Conservation (phyloP, 2,329 filamentous ascomycete species). For the Arthroderma uncinatum region DNA sequence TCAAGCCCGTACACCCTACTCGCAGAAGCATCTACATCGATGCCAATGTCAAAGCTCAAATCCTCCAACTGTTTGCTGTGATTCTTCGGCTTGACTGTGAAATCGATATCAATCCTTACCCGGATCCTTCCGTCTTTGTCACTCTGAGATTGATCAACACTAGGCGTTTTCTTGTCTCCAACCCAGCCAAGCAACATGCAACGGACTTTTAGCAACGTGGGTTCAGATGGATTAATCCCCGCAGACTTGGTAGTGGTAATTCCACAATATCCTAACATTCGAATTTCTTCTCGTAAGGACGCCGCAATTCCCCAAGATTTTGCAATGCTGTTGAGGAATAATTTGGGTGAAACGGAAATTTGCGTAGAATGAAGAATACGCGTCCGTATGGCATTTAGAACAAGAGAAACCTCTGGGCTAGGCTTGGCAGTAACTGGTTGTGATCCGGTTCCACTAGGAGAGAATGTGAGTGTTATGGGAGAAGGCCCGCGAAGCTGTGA, state of each 20-base stretch:
- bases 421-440: conserved; percentile 15
- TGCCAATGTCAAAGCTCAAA: conserved; percentile 21
- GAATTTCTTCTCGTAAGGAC: conserved; percentile 34
- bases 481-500: conserved; percentile 8
- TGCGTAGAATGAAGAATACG: conserved; percentile 29
- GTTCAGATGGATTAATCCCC: conserved; percentile 15
- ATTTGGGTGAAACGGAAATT: conserved; percentile 26
- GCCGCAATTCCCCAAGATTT: conserved; percentile 33
- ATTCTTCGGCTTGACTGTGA: conserved; percentile 24
- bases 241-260: conserved; percentile 30
- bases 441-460: conserved; percentile 15
- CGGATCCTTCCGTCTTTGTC: conserved; percentile 11
- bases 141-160: not conserved
- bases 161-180: conserved; percentile 13
- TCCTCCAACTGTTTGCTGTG: conserved; percentile 8
- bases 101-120: conserved; percentile 31
- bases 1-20: conserved; percentile 34
- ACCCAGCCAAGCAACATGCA: conserved; percentile 29
- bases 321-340: conserved; percentile 33
- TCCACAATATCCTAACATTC: conserved; percentile 35
- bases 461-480: conserved; percentile 27
- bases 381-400: conserved; percentile 32
- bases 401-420: conserved; percentile 31
- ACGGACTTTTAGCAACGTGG: conserved; percentile 23
- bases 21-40: conserved; percentile 30